Base-by-base conservation (phyloP, 768 basidiomycete species). In the Rhizopogon vulgaris region DNA sequence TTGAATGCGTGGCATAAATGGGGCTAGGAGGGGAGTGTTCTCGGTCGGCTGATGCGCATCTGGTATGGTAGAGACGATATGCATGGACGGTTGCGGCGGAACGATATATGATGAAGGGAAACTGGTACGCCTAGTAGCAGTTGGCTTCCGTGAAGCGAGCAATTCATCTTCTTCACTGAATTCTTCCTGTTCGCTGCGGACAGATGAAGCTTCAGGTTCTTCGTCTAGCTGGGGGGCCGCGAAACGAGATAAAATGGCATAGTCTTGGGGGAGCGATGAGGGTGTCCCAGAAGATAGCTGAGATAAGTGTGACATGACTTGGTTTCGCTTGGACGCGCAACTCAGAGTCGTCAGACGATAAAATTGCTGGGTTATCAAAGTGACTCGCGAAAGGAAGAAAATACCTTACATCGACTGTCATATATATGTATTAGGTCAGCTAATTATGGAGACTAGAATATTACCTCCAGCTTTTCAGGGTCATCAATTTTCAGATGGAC, bases 211-310 rank as follows among this genome's bases (percentile, higher is more conserved):
- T 6, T 53, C 38, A 25, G 15, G 48, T 0, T 41, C 39, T 49
- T 47, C 54, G 6, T 18, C 32, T 45, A n/a, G 8, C 38, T 14
- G 7, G 55, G 51, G 6, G 52, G 39, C 71, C 4, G 76, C 73
- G 60, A 74, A 77, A 18, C 73, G 73, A 14, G 81, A 79, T 8
- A 83, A 66, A 32, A 82, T 68, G 12, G 77, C 80, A 59, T 83
- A 82, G 67, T 84, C 82, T 12, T 80, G 79, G 18, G 80, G 80
- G 18, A 83, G 66, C 5, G 83, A 84, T 1, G 77, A 76, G 8
- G 84, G 76, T 28, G 39, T 52, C 32, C 52, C 39, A 36, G 36
- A 17, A 27, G 36, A 17, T 32, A 48, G 12, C 6, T 28, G 42
- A 17, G 42, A 34, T 34, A 46, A 24, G 32, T 46, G 45, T 1